Base-by-base conservation (phyloP, 2,329 filamentous ascomycete species). In the Diaporthe sp. region DNA sequence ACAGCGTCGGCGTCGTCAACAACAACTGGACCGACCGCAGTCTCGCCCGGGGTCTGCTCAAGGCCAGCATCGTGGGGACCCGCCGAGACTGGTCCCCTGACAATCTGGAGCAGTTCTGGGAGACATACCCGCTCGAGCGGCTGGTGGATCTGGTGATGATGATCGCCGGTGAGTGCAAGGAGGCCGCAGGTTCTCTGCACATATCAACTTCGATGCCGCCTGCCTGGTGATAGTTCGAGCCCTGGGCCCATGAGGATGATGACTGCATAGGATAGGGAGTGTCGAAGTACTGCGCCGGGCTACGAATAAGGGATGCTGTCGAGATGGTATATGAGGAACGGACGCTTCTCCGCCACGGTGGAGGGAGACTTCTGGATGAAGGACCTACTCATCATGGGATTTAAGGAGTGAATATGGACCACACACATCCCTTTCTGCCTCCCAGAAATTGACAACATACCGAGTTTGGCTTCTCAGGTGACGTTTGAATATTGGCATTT, bases 351-450 rank as follows among this genome's bases (percentile, higher is more conserved):
- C 46, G 5, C 8, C 19, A n/a, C 8, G 7, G 8, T 49, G 22
- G 46, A 22, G 46, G 17, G 46, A 49, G 1, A 49, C 17, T 3
- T 7, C 19, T n/a, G 1, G 46, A 4, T 22, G 46, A n/a, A 49
- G 17, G 46, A 9, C 22, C 5, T n/a, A 4, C 1, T 46, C 19
- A 1, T 46, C 6, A 17, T 46, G 44, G 19, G 44, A 49, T n/a
- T 12, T 19, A 13, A 4, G 46, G 46, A 49, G 2, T n/a, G 8
- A 1, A 49, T 22, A 4, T 12, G 8, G 19, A n/a, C 0, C 19
- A 22, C 10, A 49, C 46, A 0, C 22, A n/a, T 22, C 2, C 9
- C 46, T 0, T 9, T 19, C 22, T 3, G 10, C 1, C 0, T 10
- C 5, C n/a, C 4, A 53, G 7, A 6, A 4, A 4, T 9, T 12